A percentile compares a stretch with the other conserved stretches of the same genome.
phyloP scores from a whole-genome alignment of 768 basidiomycete species.

The Amanita brunnescens region DNA sequence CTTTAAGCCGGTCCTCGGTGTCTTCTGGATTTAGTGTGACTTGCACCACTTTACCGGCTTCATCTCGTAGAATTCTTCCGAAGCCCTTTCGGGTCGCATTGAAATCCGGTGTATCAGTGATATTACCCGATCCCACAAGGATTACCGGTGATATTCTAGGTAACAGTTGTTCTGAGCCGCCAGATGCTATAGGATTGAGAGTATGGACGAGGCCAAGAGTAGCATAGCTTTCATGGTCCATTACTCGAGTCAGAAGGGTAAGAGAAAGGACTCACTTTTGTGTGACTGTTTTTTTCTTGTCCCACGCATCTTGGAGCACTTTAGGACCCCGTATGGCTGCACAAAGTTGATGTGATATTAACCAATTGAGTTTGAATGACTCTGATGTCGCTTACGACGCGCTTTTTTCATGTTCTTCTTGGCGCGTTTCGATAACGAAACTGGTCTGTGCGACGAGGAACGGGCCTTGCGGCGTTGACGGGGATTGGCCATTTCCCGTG shows the following conservation, averaged over 20 bases:
- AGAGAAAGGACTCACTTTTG: slow-evolving; percentile 59
- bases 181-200: slow-evolving; percentile 59
- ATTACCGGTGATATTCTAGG: slow-evolving; percentile 10
- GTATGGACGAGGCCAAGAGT: slow-evolving; percentile 65
- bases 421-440: slow-evolving; percentile 67
- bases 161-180: slow-evolving; percentile 49
- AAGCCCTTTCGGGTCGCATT: slow-evolving; percentile 48
- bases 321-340: slow-evolving; percentile 76
- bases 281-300: slow-evolving; percentile 74
- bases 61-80: slow-evolving; percentile 79
- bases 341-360: slow-evolving; percentile 8
- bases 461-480: slow-evolving; percentile 83
- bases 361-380: neutral
- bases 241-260: neutral
- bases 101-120: slow-evolving; percentile 4
- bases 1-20: slow-evolving; percentile 21
- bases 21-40: slow-evolving; percentile 58
- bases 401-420: slow-evolving; percentile 73
- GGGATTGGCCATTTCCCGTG: slow-evolving; percentile 74
- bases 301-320: slow-evolving; percentile 79
- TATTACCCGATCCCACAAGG: slow-evolving; percentile 8
- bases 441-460: slow-evolving; percentile 64
- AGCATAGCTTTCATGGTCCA: slow-evolving; percentile 47
- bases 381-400: slow-evolving; percentile 41
- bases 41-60: slow-evolving; percentile 61